Conservation (phyloP, 2,329 filamentous ascomycete species). For the Aspergillus clavatus region DNA sequence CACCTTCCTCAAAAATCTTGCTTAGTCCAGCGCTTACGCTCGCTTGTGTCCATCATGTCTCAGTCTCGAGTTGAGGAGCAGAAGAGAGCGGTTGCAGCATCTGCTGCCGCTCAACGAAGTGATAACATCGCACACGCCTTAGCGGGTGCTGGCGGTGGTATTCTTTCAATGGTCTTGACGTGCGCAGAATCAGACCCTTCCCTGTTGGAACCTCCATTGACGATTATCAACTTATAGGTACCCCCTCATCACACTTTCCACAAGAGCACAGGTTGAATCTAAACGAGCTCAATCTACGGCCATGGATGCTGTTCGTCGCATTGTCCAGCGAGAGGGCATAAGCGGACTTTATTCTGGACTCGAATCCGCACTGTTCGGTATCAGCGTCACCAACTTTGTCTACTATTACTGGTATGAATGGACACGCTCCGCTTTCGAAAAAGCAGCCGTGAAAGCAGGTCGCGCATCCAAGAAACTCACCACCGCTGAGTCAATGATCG, state of each 20-base stretch:
- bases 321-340: constrained; percentile 87
- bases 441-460: constrained; percentile 66
- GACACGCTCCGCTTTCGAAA: constrained; percentile 78
- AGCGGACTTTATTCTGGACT: constrained; percentile 86
- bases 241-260: constrained; percentile 94
- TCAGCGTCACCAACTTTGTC: constrained; percentile 97
- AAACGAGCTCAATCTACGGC: constrained; percentile 84
- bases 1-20: background rate
- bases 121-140: constrained; percentile 97
- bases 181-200: constrained; percentile 40
- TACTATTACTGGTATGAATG: constrained; percentile 99
- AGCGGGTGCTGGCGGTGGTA: constrained; percentile 85
- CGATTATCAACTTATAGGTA: constrained; percentile 55
- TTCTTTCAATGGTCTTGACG: constrained; percentile 94
- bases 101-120: constrained; percentile 71
- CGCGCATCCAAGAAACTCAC: constrained; percentile 77
- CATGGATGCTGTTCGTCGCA: constrained; percentile 73
- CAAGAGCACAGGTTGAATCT: constrained; percentile 94
- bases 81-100: constrained; percentile 44
- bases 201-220: constrained; percentile 8
- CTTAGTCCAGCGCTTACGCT: background rate
- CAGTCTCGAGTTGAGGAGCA: constrained; percentile 34
- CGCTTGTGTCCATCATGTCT: constrained; percentile 32
- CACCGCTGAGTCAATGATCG: constrained; percentile 89
- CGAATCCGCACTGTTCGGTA: constrained; percentile 91